phyloP scores from a whole-genome alignment of 768 basidiomycete species.

The Tylopilus sp. region DNA sequence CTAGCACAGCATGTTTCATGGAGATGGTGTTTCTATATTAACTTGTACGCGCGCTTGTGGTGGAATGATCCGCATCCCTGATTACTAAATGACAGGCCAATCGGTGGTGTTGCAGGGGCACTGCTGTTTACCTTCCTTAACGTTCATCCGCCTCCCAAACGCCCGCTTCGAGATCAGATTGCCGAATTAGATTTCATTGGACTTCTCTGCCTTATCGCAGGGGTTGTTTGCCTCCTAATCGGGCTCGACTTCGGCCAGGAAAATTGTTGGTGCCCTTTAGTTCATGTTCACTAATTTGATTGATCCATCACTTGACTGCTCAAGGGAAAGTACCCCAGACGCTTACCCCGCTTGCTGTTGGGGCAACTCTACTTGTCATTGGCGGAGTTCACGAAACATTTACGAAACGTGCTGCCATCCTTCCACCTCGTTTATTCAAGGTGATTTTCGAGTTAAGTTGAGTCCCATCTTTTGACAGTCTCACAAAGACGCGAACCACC shows the following conservation, averaged over 20 bases:
- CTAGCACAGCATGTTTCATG: conserved; percentile 62
- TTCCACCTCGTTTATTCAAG: conserved; percentile 75
- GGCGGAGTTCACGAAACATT: conserved; percentile 54
- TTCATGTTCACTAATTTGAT: neutral
- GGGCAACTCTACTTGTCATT: conserved; percentile 46
- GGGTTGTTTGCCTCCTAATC: conserved; percentile 61
- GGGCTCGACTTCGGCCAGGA: conserved; percentile 70
- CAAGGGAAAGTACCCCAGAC: conserved; percentile 56
- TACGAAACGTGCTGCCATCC: conserved; percentile 63
- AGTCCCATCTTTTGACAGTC: neutral
- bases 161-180: conserved; percentile 53
- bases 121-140: conserved; percentile 71
- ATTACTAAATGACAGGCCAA: conserved; percentile 44
- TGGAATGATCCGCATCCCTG: neutral
- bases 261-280: conserved; percentile 45
- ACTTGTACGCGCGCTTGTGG: conserved; percentile 40
- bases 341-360: conserved; percentile 54
- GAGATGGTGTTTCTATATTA: conserved; percentile 82
- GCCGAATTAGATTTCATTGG: conserved; percentile 70
- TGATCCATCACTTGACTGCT: neutral
- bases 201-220: conserved; percentile 55
- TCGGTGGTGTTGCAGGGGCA: conserved; percentile 57
- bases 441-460: conserved; percentile 27
- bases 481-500: conserved; percentile 61
- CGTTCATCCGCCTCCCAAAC: conserved; percentile 64